Base-by-base conservation (phyloP, 768 basidiomycete genomes). In the Leccinum fibrillosum region DNA sequence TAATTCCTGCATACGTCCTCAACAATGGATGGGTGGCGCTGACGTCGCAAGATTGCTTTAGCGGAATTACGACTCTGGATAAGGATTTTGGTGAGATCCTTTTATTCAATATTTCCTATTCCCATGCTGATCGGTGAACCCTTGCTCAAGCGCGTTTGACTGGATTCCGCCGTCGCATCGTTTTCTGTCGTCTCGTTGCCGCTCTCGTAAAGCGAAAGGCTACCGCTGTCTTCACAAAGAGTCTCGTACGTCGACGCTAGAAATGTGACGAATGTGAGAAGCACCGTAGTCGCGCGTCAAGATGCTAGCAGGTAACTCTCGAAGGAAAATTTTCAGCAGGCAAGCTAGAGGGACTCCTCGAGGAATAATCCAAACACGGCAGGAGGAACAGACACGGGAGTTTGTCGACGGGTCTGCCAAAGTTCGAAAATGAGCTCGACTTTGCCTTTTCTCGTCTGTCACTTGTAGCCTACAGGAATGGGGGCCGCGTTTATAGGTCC, bases 351-450 rank as follows among this genome's bases (percentile, higher is more conserved):
- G 1, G 93, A 88, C 58, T 98, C 94, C 57, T 90, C 85, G 47
- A 99, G 72, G 7, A 89, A 79, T 12, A 98, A 88, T 25, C 90
- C 94, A 69, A 98, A 98, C 26, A 98, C 92, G 1, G 88, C 86
- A 57, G 90, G 80, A 55, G 85, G 82, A 50, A 76, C 67, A 64
- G 75, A 78, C 4, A 75, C 39, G 67, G 69, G 12, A 66, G 60
- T 59, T 75, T 80, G 60, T 79, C 78, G 60, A 80, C 78, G 25
- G 81, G 82, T 68, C 84, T 82, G 28, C 91, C 89, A 70, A 96
- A 97, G 68, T 86, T 86, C 93, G 94, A 97, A 78, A 98, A 97
- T 9, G 86, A 86, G 49, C 91, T 84, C 58, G 92, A 93, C 76
- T 95, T 95, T 21, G 90, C 26, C 26, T 0, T 26, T 26, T 26